phyloP scores from a whole-genome alignment of 1,284 basidiomycete species.

The Trichosporon inkin region DNA sequence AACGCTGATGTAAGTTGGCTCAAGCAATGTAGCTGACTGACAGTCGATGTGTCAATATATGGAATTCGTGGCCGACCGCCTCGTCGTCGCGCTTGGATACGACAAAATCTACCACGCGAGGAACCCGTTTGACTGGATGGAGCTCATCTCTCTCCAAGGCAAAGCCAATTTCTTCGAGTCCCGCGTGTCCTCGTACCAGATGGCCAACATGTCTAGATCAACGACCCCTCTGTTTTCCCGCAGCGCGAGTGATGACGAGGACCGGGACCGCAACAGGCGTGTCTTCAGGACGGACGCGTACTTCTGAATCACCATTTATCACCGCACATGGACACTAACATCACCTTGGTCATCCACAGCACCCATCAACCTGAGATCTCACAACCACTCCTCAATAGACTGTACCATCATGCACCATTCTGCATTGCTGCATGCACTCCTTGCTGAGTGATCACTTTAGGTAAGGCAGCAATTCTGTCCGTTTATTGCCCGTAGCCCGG shows the following conservation, averaged over 20 bases:
- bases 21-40: constrained; percentile 57
- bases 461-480: too few species aligned
- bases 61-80: constrained; percentile 86
- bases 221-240: constrained; percentile 29
- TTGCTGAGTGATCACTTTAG: background rate
- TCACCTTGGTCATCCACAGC: background rate
- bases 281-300: constrained; percentile 31
- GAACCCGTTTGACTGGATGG: constrained; percentile 81
- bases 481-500: too few species aligned
- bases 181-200: constrained; percentile 45
- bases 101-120: constrained; percentile 66
- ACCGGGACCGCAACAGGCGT: constrained; percentile 15
- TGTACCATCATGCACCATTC: constrained; percentile 6
- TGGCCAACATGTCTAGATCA: constrained; percentile 41
- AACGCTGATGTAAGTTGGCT: constrained; percentile 51
- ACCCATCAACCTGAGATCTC: background rate
- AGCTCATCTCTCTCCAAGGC: constrained; percentile 77
- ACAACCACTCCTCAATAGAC: background rate
- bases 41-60: constrained; percentile 87
- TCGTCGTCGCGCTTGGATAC: constrained; percentile 77
- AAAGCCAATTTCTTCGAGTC: constrained; percentile 51
- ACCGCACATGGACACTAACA: background rate
- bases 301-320: constrained; percentile 18
- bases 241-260: constrained; percentile 12
- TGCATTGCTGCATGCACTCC: background rate